Percentiles rank a stretch among this genome's conserved stretches.
Evolutionary conservation across 768 basidiomycete species (phyloP).

Genomic region (Tylopilus intermedius): DNA sequence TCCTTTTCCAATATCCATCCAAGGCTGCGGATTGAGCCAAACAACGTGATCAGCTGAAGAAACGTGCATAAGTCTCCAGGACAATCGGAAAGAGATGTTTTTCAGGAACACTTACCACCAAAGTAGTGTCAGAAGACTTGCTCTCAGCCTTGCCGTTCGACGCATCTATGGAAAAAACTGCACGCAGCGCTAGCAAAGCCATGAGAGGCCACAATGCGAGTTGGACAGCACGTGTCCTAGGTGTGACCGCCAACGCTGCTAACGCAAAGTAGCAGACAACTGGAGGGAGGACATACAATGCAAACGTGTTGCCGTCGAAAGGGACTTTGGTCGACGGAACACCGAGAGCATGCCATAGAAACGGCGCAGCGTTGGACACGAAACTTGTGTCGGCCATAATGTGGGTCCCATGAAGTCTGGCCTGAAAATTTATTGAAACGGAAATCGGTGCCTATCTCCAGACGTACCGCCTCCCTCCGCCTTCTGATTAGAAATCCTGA

Average conservation of each 20-base stretch:
- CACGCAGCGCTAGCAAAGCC: not conserved
- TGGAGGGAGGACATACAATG: not conserved
- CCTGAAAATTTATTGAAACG: not conserved
- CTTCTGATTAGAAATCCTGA: too few relatives aligned
- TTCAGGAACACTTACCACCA: not conserved
- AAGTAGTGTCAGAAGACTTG: not conserved
- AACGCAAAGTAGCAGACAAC: not conserved
- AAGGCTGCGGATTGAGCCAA: not conserved
- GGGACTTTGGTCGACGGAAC: not conserved
- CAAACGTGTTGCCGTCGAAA: not conserved
- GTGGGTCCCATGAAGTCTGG: not conserved
- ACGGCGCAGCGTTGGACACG: not conserved
- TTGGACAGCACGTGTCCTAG: not conserved
- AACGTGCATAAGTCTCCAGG: not conserved
- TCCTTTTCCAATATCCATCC: not conserved
- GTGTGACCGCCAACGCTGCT: not conserved
- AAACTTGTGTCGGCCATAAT: not conserved
- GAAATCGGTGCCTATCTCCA: too few relatives aligned
- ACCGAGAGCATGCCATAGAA: not conserved
- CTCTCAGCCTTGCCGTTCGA: not conserved
- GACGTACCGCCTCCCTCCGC: too few relatives aligned
- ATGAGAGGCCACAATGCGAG: constrained; percentile 1
- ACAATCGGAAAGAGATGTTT: too few relatives aligned
- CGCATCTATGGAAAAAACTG: not conserved
- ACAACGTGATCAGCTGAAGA: not conserved